A percentile compares a stretch with the other conserved stretches of the same genome.
Evolutionary conservation across 495 filamentous ascomycete species (phyloP).

Genomic region (Penicillium malachiteum): DNA sequence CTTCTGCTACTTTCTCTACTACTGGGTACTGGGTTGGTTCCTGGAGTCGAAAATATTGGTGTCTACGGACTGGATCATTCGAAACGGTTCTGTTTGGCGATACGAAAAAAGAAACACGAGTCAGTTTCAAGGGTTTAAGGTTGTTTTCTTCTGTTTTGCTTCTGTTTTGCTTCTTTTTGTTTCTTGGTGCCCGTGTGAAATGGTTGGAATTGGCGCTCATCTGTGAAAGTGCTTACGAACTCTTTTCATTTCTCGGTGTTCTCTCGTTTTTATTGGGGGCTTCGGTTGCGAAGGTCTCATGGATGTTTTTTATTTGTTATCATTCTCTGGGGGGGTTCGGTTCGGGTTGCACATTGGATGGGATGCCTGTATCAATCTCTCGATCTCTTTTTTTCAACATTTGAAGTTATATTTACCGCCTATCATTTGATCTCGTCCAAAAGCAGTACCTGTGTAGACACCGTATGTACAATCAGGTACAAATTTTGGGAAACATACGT

Average conservation of each 20-base stretch:
- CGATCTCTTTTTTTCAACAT: too few species aligned
- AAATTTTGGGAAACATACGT: too few species aligned
- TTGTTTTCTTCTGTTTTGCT: slow-evolving; percentile 1
- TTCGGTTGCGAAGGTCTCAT: slow-evolving; percentile 13
- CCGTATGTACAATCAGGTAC: too few species aligned
- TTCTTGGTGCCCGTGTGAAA: slow-evolving; percentile 8
- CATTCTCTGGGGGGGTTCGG: neutral
- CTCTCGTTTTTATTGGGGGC: slow-evolving; percentile 9
- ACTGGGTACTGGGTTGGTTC: neutral
- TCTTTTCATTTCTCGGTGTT: slow-evolving; percentile 18
- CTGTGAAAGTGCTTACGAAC: slow-evolving; percentile 7
- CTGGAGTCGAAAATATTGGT: slow-evolving; percentile 8
- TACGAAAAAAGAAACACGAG: slow-evolving; percentile 3
- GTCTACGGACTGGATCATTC: neutral
- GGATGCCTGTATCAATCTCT: neutral
- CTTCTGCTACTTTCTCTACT: neutral
- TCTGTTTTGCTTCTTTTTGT: neutral
- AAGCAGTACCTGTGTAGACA: too few species aligned
- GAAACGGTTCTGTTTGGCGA: neutral
- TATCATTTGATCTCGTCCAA: too few species aligned
- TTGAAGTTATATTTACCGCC: too few species aligned
- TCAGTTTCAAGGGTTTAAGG: neutral
- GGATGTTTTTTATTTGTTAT: slow-evolving; percentile 3
- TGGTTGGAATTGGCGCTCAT: slow-evolving; percentile 17
- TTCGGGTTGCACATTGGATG: slow-evolving; percentile 5